Evolutionary conservation across 306 rosid genomes (phyloP).

Genomic region (Medicago ruthenica): DNA sequence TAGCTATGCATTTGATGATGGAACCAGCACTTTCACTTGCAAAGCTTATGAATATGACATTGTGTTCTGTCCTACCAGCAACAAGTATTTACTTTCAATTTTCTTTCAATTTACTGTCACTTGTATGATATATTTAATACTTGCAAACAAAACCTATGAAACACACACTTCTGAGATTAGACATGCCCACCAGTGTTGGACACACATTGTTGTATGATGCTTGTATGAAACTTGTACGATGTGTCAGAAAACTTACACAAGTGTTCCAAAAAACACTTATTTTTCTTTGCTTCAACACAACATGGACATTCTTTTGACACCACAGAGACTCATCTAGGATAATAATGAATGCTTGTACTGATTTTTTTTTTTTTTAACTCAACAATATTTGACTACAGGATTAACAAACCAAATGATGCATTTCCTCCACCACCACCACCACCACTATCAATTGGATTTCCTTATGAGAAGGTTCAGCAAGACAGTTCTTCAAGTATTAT

Average conservation of each 20-base stretch:
- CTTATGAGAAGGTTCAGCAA: constrained; percentile 45
- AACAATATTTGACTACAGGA: constrained; percentile 48
- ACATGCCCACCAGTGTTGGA: background rate
- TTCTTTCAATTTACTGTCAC: background rate
- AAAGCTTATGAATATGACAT: constrained; percentile 78
- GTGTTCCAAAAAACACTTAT: background rate
- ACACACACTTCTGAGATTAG: background rate
- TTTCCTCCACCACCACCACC: constrained; percentile 52
- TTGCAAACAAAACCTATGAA: background rate
- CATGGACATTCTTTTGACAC: background rate
- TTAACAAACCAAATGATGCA: constrained; percentile 38
- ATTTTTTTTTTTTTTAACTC: background rate
- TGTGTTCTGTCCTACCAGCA: constrained; percentile 69
- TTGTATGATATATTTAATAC: background rate
- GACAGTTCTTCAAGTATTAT: constrained; percentile 57
- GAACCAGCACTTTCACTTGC: constrained; percentile 89
- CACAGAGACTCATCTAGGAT: background rate
- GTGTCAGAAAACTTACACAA: background rate
- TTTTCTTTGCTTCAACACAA: too few species aligned
- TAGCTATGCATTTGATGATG: constrained; percentile 92
- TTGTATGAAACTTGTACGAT: background rate
- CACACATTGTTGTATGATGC: too few species aligned
- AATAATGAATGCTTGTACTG: background rate
- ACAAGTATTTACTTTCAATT: constrained; percentile 46
- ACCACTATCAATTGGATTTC: constrained; percentile 45